Conservation (phyloP, 2,329 filamentous ascomycete species). For the Diaporthe capsici region DNA sequence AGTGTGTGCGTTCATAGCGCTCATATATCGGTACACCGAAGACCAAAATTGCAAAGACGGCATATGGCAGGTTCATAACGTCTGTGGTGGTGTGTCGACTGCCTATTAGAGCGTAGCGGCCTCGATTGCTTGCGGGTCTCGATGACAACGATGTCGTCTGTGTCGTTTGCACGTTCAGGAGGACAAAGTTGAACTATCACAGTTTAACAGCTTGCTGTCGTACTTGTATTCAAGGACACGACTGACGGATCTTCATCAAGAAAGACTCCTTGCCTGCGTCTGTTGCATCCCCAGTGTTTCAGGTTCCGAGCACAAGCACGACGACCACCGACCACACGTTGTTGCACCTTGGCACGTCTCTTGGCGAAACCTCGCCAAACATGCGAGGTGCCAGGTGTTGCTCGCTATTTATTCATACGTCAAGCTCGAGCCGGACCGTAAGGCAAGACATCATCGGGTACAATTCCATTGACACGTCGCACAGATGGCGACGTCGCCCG, state of each 20-base stretch:
- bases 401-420: background rate
- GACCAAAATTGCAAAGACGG: slow-evolving; percentile 14
- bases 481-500: background rate
- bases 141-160: background rate
- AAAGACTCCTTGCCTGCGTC: slow-evolving; percentile 1
- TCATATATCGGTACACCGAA: slow-evolving; percentile 27
- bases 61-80: slow-evolving; percentile 26
- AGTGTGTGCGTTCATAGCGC: slow-evolving; percentile 31
- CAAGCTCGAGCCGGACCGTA: background rate
- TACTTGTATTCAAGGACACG: slow-evolving; percentile 2
- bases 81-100: background rate
- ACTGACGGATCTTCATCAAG: slow-evolving; percentile 1
- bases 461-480: background rate
- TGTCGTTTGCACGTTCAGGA: background rate
- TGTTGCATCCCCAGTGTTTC: slow-evolving; percentile 23
- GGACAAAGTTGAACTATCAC: background rate
- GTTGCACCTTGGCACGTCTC: slow-evolving; percentile 13
- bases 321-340: background rate
- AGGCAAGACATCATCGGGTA: background rate
- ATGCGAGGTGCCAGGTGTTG: slow-evolving; percentile 19
- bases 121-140: background rate
- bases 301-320: slow-evolving; percentile 22
- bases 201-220: background rate
- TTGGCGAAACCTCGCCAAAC: slow-evolving; percentile 26
- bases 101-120: background rate